Conservation (phyloP, 2,329 filamentous ascomycete species). For the Cadophora gregata region DNA sequence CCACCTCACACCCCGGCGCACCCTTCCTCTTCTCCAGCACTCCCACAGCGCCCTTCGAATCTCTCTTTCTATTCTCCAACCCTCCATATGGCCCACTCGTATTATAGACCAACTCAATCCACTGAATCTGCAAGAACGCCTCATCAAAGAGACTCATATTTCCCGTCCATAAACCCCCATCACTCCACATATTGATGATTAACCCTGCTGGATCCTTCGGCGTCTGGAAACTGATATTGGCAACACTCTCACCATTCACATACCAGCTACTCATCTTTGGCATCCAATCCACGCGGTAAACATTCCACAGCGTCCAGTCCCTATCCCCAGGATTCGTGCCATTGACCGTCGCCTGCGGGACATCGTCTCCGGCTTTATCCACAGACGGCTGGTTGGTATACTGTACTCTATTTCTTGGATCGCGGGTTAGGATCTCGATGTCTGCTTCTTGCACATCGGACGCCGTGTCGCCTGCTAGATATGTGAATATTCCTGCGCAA, state of each 20-base stretch:
- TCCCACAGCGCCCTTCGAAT: constrained; percentile 22
- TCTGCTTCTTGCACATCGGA: constrained; percentile 41
- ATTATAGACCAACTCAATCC: constrained; percentile 44
- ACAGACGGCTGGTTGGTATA: constrained; percentile 43
- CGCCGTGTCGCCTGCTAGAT: constrained; percentile 28
- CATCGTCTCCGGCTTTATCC: constrained; percentile 32
- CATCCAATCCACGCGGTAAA: constrained; percentile 44
- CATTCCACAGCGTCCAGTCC: constrained; percentile 42
- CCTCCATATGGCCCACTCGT: constrained; percentile 36
- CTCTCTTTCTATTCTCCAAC: constrained; percentile 24
- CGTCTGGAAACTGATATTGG: constrained; percentile 39
- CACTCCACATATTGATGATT: constrained; percentile 44
- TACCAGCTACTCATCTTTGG: constrained; percentile 41
- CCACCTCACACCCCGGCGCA: constrained; percentile 36
- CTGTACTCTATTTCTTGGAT: constrained; percentile 38
- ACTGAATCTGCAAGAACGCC: constrained; percentile 43
- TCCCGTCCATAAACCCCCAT: constrained; percentile 43
- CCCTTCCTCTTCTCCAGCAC: constrained; percentile 36
- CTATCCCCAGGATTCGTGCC: constrained; percentile 27
- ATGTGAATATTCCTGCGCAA: constrained; percentile 44
- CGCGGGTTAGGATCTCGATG: constrained; percentile 43
- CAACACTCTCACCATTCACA: constrained; percentile 39
- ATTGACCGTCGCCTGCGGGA: constrained; percentile 38
- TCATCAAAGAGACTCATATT: constrained; percentile 39
- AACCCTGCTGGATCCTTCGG: constrained; percentile 38